phyloP scores from a whole-genome alignment of 345 rosid genomes.

The Bruguiera sexangula region DNA sequence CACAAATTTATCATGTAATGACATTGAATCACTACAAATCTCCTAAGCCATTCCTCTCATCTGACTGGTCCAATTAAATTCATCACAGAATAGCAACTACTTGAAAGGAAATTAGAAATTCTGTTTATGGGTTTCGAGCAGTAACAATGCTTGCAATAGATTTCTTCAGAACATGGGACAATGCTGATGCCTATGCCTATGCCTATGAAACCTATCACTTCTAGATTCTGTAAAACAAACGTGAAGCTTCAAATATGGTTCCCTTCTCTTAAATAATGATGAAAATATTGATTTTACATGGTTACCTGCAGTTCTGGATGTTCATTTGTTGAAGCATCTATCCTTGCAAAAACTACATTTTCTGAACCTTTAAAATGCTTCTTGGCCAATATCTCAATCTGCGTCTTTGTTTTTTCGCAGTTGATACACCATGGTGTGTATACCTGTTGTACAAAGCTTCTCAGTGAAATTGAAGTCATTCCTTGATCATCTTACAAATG shows the following conservation, averaged over 20 bases:
- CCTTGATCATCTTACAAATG: too few relatives aligned
- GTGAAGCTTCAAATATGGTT: background rate
- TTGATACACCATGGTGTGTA: conserved; percentile 80
- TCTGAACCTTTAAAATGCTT: conserved; percentile 79
- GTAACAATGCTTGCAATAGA: background rate
- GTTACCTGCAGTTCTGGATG: conserved; percentile 71
- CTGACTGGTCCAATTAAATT: too few relatives aligned
- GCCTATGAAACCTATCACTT: conserved; percentile 1
- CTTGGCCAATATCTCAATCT: conserved; percentile 75
- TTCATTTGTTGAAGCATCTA: conserved; percentile 85
- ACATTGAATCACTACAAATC: too few relatives aligned
- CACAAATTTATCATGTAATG: too few relatives aligned
- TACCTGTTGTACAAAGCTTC: conserved; percentile 39
- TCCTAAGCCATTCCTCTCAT: too few relatives aligned
- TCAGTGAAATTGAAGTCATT: background rate
- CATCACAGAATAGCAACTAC: background rate
- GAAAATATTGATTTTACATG: background rate
- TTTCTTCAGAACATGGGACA: background rate
- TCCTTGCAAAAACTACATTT: conserved; percentile 60
- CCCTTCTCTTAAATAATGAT: background rate
- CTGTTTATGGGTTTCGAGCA: background rate
- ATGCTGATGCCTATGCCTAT: too few relatives aligned
- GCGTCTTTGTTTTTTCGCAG: conserved; percentile 69
- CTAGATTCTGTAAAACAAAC: background rate
- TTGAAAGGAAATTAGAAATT: background rate